Evolutionary conservation across 2,329 filamentous ascomycete species (phyloP), one percentile per base, ranked within the genome.

Genomic region (Periconia sp.): DNA sequence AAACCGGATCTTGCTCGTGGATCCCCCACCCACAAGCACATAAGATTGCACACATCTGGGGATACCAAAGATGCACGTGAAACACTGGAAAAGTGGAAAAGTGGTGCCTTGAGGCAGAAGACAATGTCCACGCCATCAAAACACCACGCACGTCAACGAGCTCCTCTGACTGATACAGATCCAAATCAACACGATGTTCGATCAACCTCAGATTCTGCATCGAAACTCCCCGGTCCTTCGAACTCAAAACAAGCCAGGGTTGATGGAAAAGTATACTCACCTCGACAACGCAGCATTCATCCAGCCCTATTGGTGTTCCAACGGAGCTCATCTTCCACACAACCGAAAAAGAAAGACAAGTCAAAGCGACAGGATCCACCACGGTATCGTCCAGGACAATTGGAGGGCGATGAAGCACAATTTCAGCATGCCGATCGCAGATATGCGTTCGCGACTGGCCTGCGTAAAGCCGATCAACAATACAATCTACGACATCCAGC

Each of bases 41-140:
- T 86, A 47, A 74, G 77, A 48, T 67, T 86, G 23, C 78, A 77
- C 15, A 84, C 79, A 20, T 71, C 68, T 31, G 60, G 72, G 9
- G 84, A 87, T 55, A 85, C 82, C 1, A 71, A 76, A 45, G 83
- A 86, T 61, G 81, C 81, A 8, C 80, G 78, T 47, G 58, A 64
- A 31, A 74, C 76, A 2, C 70, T 86, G 47, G 70, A 65, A 44
- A 73, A 79, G 52, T 86, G 84, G 84, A 77, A 70, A 58, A 66
- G 68, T 35, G 82, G 83, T 17, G 68, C 58, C 19, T 31, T 73
- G 13, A 64, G 60, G 44, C 63, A 63, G 6, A 62, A 52, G 18
- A 9, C 44, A 15, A 59, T 57, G 45, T 17, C 52, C 15, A 9
- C n/a, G 17, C 30, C 49, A 14, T 31, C 47, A 13, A 53, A 11